Evolutionary conservation across 129 eudicot species (phyloP), one percentile per base, ranked within the genome.

Genomic region (Flaveria bidentis): DNA sequence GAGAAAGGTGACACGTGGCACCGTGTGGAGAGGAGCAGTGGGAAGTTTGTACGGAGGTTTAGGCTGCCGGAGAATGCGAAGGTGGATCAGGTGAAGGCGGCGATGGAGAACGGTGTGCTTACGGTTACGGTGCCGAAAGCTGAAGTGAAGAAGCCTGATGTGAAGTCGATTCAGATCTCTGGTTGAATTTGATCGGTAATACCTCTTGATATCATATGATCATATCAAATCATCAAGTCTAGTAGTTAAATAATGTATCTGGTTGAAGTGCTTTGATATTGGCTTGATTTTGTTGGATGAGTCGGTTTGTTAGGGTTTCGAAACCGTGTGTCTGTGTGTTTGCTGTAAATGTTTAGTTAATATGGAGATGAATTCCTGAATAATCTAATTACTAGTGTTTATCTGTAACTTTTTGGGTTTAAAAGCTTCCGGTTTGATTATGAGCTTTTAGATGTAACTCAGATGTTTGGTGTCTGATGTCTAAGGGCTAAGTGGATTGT

Each of bases 21-120:
- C 56, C 56, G 83, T 4, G 83, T 80, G 39, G 83, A 80, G 50
- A 28, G 83, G 41, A 80, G 83, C 41, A 51, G 74, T 53, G 78
- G 83, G n/a, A 80, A 65, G 74, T 80, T 80, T 42, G n/a, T 45
- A 51, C 41, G 84, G 25, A 69, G 84, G 81, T 81, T 81, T 18
- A 81, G 73, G 58, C 14, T 80, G 75, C 83, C 78, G 58, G 82
- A 78, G 11, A 78, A 78, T n/a, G 82, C 82, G 26, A 78, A 78
- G 58, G 13, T 57, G 33, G 82, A 78, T 44, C 61, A 62, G 20
- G 76, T 78, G 46, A 78, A 69, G 76, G 82, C 82, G 2, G 70
- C 69, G 13, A 78, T 78, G 76, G 82, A 78, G 78, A 73, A 80
- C 2, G 83, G 83, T 3, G 83, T 80, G 28, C 49, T 80, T 33